Base-by-base conservation (phyloP, 1,139 yeast genomes). In the Candida sanyaensis region DNA sequence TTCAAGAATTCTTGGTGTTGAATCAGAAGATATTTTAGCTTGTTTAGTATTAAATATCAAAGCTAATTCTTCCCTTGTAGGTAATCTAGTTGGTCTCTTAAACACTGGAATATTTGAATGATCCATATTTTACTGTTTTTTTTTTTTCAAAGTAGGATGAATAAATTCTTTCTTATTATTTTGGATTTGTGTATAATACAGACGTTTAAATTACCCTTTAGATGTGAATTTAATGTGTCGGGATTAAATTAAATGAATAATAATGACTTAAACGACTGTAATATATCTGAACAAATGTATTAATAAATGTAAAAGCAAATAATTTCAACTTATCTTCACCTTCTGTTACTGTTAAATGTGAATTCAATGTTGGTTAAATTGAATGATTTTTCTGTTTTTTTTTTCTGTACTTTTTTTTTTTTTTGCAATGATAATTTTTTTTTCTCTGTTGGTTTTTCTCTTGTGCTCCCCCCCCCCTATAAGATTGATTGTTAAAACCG, bases 61-160 rank as follows among this genome's bases (percentile, higher is more conserved):
- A 30, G 54, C 55, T 36, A 53, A 50, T 39, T 51, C 46, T 37
- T 53, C 55, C 41, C 50, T 53, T 10, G 55, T 48, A 11, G 56
- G 56, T 26, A 51, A 30, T 33, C 47, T 47, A 29, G 49, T 37
- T 6, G 50, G 56, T 37, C 52, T 46, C 44, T 53, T 53, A 24
- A 48, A 47, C n/a, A 50, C 44, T n/a, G 50, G 48, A 5, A 47
- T 30, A 21, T 45, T 42, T 34, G 50, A 44, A 45, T 45, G 52
- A 39, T 52, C 55, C 55, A 52, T 52, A n/a, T n/a, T 43, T n/a
- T 11, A 29, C 7, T 26, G 28, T 26, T 26, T 6, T 26, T 28
- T 5, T 29, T 6, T 12, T 5, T 29, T 6, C 8, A 17, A 17
- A 17, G 21, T 17, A 17, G 21, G 21, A 3, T 2, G 21, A 3